Percentiles rank a stretch among this genome's conserved stretches.
Conservation (phyloP, 352 stramenopile species). For the Globisporangium sylvaticum region DNA sequence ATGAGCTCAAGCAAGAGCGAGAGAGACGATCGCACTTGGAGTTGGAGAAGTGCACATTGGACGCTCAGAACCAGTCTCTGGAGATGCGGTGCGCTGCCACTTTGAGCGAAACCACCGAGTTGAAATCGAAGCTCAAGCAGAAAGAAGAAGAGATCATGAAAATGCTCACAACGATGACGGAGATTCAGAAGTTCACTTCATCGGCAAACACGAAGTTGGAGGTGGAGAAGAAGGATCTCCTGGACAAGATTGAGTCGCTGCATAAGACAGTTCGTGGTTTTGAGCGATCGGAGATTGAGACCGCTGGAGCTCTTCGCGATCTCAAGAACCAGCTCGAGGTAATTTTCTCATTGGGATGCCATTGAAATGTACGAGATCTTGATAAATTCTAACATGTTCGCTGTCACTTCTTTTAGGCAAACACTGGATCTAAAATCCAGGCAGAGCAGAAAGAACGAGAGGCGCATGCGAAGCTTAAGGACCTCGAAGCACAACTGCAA, state of each 20-base stretch:
- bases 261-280: conserved; percentile 45
- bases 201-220: conserved; percentile 61
- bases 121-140: conserved; percentile 59
- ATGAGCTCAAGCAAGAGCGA: conserved; percentile 49
- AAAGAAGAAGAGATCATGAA: conserved; percentile 70
- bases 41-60: conserved; percentile 61
- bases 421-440: conserved; percentile 24
- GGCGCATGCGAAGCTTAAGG: conserved; percentile 34
- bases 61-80: conserved; percentile 52
- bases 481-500: conserved; percentile 48
- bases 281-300: conserved; percentile 50
- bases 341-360: not conserved
- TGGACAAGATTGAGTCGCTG: conserved; percentile 53
- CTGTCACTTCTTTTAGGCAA: conserved; percentile 15
- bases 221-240: conserved; percentile 61
- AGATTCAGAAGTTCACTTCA: conserved; percentile 75
- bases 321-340: conserved; percentile 50
- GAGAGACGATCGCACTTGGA: conserved; percentile 47
- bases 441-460: conserved; percentile 33
- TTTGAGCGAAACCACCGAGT: conserved; percentile 33
- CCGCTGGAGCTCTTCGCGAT: conserved; percentile 37
- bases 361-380: not conserved
- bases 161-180: conserved; percentile 60
- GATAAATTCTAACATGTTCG: conserved; percentile 3
- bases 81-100: conserved; percentile 35